Evolutionary conservation across 1,284 basidiomycete species (phyloP).

Genomic region (Apiotrichum akiyoshidainum): DNA sequence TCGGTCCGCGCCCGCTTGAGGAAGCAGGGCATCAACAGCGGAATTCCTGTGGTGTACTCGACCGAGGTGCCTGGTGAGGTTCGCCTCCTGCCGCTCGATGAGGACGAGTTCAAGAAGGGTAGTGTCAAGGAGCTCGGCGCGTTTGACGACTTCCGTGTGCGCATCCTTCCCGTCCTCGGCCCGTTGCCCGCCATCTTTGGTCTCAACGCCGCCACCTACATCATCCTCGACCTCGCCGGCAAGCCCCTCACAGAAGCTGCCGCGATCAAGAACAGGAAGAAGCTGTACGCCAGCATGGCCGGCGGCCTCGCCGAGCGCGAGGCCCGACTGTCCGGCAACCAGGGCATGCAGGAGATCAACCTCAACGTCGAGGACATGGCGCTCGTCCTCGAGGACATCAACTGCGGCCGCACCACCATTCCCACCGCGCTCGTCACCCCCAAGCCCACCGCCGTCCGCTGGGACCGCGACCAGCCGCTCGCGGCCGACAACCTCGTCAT

Average conservation of each 20-base stretch:
- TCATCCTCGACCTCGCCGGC: conserved; percentile 75
- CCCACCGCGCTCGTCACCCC: conserved; percentile 71
- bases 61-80: conserved; percentile 86
- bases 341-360: conserved; percentile 52
- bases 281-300: conserved; percentile 76
- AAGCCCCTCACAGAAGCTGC: conserved; percentile 77
- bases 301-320: conserved; percentile 71
- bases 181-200: conserved; percentile 85
- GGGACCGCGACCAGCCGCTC: conserved; percentile 67
- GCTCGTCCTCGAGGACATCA: conserved; percentile 80
- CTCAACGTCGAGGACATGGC: conserved; percentile 77
- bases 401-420: conserved; percentile 72
- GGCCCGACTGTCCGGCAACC: conserved; percentile 51
- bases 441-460: conserved; percentile 58
- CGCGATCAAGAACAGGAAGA: conserved; percentile 76
- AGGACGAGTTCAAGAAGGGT: conserved; percentile 89
- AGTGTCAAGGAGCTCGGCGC: conserved; percentile 84
- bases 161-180: conserved; percentile 50
- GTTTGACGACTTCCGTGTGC: conserved; percentile 85
- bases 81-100: conserved; percentile 81
- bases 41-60: conserved; percentile 92
- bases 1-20: conserved; percentile 79
- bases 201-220: conserved; percentile 78
- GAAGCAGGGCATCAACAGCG: conserved; percentile 63
- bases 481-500: conserved; percentile 74